These are phyloP conservation scores for Abelmoschus esculentus DNA, from an alignment of 345 rosid species.

Conservation along the genomic window DNA sequence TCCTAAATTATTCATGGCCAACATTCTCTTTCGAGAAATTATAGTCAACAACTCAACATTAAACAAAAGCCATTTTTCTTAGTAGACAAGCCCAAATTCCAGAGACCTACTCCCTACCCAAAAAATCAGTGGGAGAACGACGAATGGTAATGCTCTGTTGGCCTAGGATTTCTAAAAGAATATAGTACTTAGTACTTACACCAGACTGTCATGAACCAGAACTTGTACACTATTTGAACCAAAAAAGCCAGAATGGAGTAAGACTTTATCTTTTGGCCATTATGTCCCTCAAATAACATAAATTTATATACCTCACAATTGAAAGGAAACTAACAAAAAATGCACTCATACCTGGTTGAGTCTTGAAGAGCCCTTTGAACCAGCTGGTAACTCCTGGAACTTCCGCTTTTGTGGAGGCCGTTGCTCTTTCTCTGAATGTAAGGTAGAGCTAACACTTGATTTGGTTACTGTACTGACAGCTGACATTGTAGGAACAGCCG, in stretches of 20 bases:
- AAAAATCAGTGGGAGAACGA: not conserved
- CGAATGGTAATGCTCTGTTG: not conserved
- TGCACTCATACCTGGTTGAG: constrained; percentile 48
- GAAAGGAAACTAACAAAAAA: constrained; percentile 7
- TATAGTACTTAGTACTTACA: not conserved
- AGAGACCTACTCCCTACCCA: not conserved
- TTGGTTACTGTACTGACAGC: constrained; percentile 19
- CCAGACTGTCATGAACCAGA: not conserved
- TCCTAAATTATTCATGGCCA: not conserved
- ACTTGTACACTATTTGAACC: not conserved
- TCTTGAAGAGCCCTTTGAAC: constrained; percentile 37
- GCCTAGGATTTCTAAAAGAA: constrained; percentile 1
- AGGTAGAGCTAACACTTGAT: constrained; percentile 23
- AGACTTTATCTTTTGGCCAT: not conserved
- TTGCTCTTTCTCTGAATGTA: constrained; percentile 38
- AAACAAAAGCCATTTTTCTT: not conserved
- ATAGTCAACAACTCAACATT: not conserved
- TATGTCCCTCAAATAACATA: constrained; percentile 8
- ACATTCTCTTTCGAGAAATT: not conserved
- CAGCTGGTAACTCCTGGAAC: constrained; percentile 73
- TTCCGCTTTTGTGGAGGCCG: constrained; percentile 55
- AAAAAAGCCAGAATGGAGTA: not conserved
- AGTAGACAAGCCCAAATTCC: not conserved
- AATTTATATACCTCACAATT: not conserved
- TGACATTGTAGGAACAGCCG: constrained; percentile 31